Evolutionary conservation across 129 eudicot genomes (phyloP).

Genomic region (Tagetes patula): DNA sequence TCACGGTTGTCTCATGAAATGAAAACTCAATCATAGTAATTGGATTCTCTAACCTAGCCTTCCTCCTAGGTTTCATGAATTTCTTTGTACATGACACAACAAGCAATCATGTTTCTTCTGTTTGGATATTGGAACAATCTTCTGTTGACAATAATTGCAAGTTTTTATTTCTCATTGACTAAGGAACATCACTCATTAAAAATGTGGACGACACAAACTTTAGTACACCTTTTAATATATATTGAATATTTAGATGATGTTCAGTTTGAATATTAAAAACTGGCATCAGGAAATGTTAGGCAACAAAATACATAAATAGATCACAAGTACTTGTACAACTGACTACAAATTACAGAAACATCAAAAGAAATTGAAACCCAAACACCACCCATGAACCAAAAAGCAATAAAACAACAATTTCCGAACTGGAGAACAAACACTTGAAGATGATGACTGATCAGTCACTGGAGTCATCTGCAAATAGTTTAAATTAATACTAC

Average conservation of each 20-base stretch:
- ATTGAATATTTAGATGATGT: constrained; percentile 38
- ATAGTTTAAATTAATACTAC: constrained; percentile 27
- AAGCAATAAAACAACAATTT: constrained; percentile 28
- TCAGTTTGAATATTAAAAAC: constrained; percentile 54
- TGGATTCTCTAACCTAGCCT: too few species aligned
- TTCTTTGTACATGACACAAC: too few species aligned
- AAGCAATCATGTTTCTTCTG: too few species aligned
- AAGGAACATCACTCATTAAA: too few species aligned
- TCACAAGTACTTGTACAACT: constrained; percentile 19
- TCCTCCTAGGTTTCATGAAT: too few species aligned
- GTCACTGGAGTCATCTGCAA: constrained; percentile 31
- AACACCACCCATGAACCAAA: constrained; percentile 32
- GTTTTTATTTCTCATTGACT: too few species aligned
- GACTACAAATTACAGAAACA: constrained; percentile 24
- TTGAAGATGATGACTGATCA: constrained; percentile 14
- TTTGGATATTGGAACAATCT: too few species aligned
- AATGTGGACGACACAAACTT: too few species aligned
- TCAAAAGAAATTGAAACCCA: constrained; percentile 14
- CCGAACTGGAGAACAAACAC: neutral
- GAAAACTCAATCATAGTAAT: too few species aligned
- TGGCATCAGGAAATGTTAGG: constrained; percentile 2
- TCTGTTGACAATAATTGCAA: too few species aligned
- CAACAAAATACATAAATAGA: constrained; percentile 30
- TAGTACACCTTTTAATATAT: too few species aligned
- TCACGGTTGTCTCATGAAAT: too few species aligned